These are phyloP conservation scores for Mycena albidolilacea DNA, from an alignment of 768 basidiomycete genomes.

Conservation along the genomic window DNA sequence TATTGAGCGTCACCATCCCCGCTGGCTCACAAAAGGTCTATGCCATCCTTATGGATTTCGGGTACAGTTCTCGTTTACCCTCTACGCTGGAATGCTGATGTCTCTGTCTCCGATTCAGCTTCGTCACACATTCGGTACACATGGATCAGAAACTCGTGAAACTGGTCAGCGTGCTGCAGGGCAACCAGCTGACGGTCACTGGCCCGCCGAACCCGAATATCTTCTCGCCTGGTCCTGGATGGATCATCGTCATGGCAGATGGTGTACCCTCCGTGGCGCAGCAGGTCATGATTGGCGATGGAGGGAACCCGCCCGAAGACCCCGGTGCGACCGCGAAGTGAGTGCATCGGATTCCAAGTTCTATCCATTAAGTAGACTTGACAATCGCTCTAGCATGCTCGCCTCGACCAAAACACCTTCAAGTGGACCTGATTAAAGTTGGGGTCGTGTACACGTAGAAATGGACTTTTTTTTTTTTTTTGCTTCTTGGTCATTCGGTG, in stretches of 20 bases:
- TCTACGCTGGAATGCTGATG: background rate
- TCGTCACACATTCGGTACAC: conserved; percentile 40
- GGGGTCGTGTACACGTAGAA: background rate
- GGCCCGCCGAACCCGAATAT: conserved; percentile 37
- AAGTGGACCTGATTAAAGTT: conserved; percentile 18
- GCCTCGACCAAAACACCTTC: conserved; percentile 32
- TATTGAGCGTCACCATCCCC: conserved; percentile 29
- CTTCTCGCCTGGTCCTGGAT: conserved; percentile 38
- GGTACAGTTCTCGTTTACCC: background rate
- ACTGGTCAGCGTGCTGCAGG: conserved; percentile 33
- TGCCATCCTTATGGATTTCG: conserved; percentile 34
- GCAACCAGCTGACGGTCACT: conserved; percentile 29
- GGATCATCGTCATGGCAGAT: conserved; percentile 36
- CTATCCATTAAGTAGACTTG: conserved; percentile 2
- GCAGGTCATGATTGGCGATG: conserved; percentile 37
- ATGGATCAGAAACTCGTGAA: conserved; percentile 41
- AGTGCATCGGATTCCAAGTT: conserved; percentile 4
- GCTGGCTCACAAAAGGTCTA: conserved; percentile 24
- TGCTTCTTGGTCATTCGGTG: no score
- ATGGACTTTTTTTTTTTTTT: background rate
- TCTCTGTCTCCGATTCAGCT: conserved; percentile 19
- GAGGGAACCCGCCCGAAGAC: conserved; percentile 36
- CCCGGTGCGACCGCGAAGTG: conserved; percentile 33
- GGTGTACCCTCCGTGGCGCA: conserved; percentile 37
- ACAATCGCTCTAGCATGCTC: conserved; percentile 26